Evolutionary conservation across 768 basidiomycete species (phyloP).

Genomic region (Rhizopogon rudus): DNA sequence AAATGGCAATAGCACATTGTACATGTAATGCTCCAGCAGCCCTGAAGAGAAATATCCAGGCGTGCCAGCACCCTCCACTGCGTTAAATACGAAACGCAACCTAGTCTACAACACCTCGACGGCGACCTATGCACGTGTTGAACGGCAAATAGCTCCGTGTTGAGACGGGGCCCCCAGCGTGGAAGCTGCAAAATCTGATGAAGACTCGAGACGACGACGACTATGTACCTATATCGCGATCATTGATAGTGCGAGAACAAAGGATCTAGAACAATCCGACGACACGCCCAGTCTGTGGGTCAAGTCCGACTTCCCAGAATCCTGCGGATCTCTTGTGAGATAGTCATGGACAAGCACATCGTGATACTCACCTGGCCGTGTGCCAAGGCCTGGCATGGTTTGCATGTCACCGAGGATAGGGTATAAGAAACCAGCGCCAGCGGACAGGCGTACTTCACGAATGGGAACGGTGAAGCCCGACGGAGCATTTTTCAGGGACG

Average conservation of each 20-base stretch:
- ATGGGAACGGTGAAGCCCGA: conserved; percentile 93
- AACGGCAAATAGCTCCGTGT: conserved; percentile 35
- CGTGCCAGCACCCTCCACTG: conserved; percentile 1
- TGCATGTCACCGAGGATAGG: conserved; percentile 96
- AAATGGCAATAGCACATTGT: too few species aligned
- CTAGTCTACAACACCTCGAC: conserved; percentile 11
- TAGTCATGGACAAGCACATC: not conserved
- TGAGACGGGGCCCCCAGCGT: conserved; percentile 27
- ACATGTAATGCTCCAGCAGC: not conserved
- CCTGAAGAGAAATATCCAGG: not conserved
- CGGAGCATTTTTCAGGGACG: conserved; percentile 86
- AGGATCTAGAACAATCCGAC: conserved; percentile 71
- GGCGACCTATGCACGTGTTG: conserved; percentile 30
- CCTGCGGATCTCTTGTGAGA: conserved; percentile 36
- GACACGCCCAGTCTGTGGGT: conserved; percentile 74
- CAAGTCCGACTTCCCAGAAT: conserved; percentile 88
- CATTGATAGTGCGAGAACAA: conserved; percentile 16
- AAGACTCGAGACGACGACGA: conserved; percentile 9
- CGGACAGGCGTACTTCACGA: conserved; percentile 79
- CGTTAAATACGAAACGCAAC: conserved; percentile 4
- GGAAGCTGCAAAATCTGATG: conserved; percentile 15
- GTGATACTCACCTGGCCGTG: conserved; percentile 64
- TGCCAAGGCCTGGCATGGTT: conserved; percentile 95
- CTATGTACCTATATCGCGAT: conserved; percentile 5
- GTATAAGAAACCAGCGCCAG: conserved; percentile 94